A percentile compares a stretch with the other conserved stretches of the same genome.
These are phyloP conservation scores for Pleurozium schreberi DNA, from an alignment of 225 moss, liverwort and hornwort genomes.

Conservation along the genomic window DNA sequence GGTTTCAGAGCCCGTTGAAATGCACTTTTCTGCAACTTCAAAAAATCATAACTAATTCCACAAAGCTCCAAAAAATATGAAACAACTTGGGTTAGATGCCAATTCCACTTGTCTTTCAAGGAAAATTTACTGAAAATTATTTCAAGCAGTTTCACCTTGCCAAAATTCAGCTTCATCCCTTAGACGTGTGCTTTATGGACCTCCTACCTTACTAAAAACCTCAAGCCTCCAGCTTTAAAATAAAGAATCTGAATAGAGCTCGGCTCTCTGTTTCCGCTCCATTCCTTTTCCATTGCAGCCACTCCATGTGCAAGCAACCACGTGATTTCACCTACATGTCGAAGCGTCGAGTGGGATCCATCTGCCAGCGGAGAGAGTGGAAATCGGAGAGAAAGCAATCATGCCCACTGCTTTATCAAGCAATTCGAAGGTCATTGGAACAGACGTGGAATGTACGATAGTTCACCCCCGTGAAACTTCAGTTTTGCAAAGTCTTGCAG, in stretches of 20 bases:
- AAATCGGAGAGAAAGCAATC: not conserved
- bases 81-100: too few species aligned
- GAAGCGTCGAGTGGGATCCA: not conserved
- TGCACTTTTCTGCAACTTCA: too few species aligned
- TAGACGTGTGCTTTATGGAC: too few species aligned
- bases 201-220: too few species aligned
- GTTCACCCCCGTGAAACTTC: not conserved
- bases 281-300: not conserved
- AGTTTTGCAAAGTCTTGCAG: not conserved
- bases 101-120: too few species aligned
- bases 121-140: too few species aligned
- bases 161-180: too few species aligned
- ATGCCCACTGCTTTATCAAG: not conserved
- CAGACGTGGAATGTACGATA: not conserved
- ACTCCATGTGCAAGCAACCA: not conserved
- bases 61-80: too few species aligned
- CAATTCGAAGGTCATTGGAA: not conserved
- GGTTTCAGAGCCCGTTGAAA: too few species aligned
- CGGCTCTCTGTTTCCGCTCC: not conserved
- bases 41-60: too few species aligned
- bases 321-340: not conserved
- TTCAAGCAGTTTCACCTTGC: too few species aligned
- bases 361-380: not conserved
- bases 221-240: too few species aligned
- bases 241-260: not conserved